Base-by-base conservation (phyloP, 306 rosid species). In the Gleditsia sinensis region DNA sequence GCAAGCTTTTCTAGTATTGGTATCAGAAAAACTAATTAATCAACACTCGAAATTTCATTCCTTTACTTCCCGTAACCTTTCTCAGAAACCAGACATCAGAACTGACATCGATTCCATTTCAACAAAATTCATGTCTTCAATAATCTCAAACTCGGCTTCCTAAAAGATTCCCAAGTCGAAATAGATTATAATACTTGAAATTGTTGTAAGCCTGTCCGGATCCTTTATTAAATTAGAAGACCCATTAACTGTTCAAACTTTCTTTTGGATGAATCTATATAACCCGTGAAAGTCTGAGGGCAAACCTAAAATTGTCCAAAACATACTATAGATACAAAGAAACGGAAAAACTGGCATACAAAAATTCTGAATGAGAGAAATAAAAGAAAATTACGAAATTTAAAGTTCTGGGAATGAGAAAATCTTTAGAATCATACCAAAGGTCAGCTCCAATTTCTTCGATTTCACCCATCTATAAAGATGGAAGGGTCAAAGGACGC, bases 381-480 rank as follows among this genome's bases (percentile, higher is more conserved):
- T 3, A 28, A 57, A 21, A 72, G 0, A 21, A n/a, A 61, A 74
- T 9, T 4, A 37, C 3, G 10, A 60, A n/a, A 65, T 21, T n/a
- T n/a, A n/a, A n/a, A n/a, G 36, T 17, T 36, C 45, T 56, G 34
- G 16, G 34, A n/a, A 42, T 13, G 23, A 24, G 12, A 46, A 34
- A 46, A 51, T n/a, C 9, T 28, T 42, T 5, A 51, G 36, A 57
- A 1, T 55, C 87, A 75, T 78, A 93, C 98, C 96, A 56, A 71
- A 83, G 81, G 24, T 80, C 87, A 45, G 80, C 50, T 49, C 80
- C 88, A 78, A 77, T 78, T 74, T 78, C 91, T 40, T 81, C 89
- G 39, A 87, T 72, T 68, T 85, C 88, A 8, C 55, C 83, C 91
- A 83, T 81, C 49, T 10, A 10, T 9, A 43, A 71, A 25, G 16